Evolutionary conservation across 2,329 filamentous ascomycete species (phyloP).

Genomic region (Cadophora luteo-olivacea): DNA sequence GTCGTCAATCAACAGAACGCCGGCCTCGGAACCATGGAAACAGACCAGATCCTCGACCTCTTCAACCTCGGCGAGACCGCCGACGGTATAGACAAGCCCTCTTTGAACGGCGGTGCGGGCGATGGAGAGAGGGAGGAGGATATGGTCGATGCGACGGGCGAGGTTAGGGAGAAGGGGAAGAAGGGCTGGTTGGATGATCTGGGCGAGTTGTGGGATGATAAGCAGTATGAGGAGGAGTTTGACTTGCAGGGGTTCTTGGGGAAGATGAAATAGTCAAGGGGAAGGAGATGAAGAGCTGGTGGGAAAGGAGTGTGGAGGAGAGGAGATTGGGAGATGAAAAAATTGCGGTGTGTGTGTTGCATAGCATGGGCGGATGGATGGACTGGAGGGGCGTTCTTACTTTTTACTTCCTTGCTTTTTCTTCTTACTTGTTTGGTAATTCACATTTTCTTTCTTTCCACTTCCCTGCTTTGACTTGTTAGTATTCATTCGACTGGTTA

Average conservation of each 20-base stretch:
- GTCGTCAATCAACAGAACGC: constrained; percentile 99
- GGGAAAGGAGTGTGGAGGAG: too few species aligned
- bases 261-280: constrained; percentile 65
- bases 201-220: constrained; percentile 95
- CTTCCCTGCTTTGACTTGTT: neutral
- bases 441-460: neutral
- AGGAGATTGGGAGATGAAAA: neutral
- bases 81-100: constrained; percentile 67
- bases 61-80: constrained; percentile 89
- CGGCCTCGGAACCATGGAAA: constrained; percentile 91
- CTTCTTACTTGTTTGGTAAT: neutral
- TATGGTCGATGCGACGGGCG: constrained; percentile 92
- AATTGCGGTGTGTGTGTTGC: constrained; percentile 11
- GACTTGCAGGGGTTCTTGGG: constrained; percentile 94
- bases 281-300: neutral
- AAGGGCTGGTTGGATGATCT: constrained; percentile 96
- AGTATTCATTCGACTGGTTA: neutral
- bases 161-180: constrained; percentile 93
- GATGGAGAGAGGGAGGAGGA: constrained; percentile 74
- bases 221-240: constrained; percentile 98
- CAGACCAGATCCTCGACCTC: constrained; percentile 94
- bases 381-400: neutral
- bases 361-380: constrained; percentile 6
- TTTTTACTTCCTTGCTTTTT: neutral
- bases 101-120: constrained; percentile 52